A percentile compares a stretch with the other conserved stretches of the same genome.
phyloP scores from a whole-genome alignment of 2,329 filamentous ascomycete species.

The Fusarium nematophilum region DNA sequence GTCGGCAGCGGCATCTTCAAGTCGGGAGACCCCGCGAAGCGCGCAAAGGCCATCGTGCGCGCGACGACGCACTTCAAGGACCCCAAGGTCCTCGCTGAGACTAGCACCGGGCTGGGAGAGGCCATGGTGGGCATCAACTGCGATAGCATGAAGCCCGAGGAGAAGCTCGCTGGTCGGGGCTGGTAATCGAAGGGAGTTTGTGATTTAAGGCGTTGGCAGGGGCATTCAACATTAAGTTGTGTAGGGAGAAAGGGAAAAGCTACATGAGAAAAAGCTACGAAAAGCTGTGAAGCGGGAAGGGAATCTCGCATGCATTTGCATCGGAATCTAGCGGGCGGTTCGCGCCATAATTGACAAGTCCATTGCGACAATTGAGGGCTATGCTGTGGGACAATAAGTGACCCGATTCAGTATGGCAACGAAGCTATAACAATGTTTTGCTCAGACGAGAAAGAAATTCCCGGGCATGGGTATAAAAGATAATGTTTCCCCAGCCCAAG shows the following conservation, averaged over 20 bases:
- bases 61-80: conserved; percentile 93
- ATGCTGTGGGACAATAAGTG: too few relatives aligned
- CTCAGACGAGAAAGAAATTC: too few relatives aligned
- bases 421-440: too few relatives aligned
- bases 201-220: conserved; percentile 20
- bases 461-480: too few relatives aligned
- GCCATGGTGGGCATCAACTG: conserved; percentile 98
- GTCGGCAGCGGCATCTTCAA: conserved; percentile 99
- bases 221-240: conserved; percentile 26
- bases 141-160: conserved; percentile 77
- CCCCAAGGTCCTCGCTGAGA: conserved; percentile 84
- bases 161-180: conserved; percentile 87
- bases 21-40: conserved; percentile 87
- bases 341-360: conserved; percentile 27
- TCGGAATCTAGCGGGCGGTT: conserved; percentile 27
- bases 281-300: neutral
- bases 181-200: conserved; percentile 69
- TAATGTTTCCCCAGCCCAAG: too few relatives aligned
- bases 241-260: conserved; percentile 1
- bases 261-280: neutral
- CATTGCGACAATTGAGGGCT: neutral
- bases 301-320: conserved; percentile 17
- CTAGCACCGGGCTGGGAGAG: conserved; percentile 90
- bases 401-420: too few relatives aligned
- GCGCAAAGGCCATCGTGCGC: conserved; percentile 93